Percentiles rank a stretch among this genome's conserved stretches.
These are phyloP conservation scores for Protea cynaroides DNA, from an alignment of 164 flowering plant genomes.

Conservation along the genomic window DNA sequence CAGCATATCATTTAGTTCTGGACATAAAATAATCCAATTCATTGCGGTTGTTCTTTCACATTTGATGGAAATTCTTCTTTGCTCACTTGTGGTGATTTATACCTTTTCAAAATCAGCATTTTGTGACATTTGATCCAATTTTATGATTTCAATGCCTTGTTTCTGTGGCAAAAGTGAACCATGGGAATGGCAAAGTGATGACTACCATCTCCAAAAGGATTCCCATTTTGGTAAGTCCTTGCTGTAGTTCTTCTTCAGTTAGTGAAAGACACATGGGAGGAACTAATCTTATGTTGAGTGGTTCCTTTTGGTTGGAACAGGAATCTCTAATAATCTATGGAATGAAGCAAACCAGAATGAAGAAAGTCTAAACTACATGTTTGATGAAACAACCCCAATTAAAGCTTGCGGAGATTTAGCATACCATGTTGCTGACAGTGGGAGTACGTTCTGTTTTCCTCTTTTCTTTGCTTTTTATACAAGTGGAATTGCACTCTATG, in stretches of 20 bases:
- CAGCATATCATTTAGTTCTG: no score
- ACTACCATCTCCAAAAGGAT: slow-evolving; percentile 32
- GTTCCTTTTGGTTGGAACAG: slow-evolving; percentile 23
- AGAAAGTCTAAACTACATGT: slow-evolving; percentile 54
- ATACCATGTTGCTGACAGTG: slow-evolving; percentile 34
- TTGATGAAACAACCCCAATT: slow-evolving; percentile 70
- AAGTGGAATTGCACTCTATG: background rate
- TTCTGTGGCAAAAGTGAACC: slow-evolving; percentile 22
- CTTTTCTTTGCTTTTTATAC: background rate
- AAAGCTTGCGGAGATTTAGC: slow-evolving; percentile 73
- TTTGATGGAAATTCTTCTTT: no score
- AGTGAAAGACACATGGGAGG: background rate
- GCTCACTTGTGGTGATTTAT: no score
- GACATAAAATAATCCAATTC: no score
- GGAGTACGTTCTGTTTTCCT: slow-evolving; percentile 16
- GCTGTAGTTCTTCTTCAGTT: background rate
- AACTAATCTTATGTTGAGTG: slow-evolving; percentile 3
- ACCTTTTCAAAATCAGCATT: no score
- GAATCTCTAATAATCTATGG: slow-evolving; percentile 35
- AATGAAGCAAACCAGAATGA: slow-evolving; percentile 39
- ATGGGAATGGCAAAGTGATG: slow-evolving; percentile 48
- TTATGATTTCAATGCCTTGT: background rate
- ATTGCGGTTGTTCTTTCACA: no score
- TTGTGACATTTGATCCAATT: no score
- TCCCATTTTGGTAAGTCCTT: slow-evolving; percentile 34